These are phyloP conservation scores for Boletus rufocinnamomeus DNA, from an alignment of 768 basidiomycete genomes.

Conservation along the genomic window DNA sequence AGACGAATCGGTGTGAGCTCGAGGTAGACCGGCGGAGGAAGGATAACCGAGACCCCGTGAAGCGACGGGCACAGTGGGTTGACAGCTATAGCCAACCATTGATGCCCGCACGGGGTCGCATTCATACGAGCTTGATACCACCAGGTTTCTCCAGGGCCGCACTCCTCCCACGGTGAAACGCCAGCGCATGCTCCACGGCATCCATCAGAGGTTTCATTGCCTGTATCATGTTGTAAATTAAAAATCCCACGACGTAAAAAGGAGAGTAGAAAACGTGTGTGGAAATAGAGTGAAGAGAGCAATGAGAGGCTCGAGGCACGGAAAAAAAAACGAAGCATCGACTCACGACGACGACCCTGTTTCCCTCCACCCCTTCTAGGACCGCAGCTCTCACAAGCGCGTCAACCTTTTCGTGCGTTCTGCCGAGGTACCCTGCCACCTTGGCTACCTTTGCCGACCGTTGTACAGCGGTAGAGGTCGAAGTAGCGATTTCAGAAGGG, in stretches of 20 bases:
- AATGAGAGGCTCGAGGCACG: background rate
- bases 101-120: too few relatives aligned
- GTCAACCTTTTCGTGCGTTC: conserved; percentile 80
- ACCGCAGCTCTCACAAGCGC: conserved; percentile 69
- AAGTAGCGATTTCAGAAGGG: conserved; percentile 52
- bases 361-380: conserved; percentile 60
- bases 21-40: background rate
- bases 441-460: conserved; percentile 77
- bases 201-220: conserved; percentile 75
- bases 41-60: background rate
- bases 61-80: background rate
- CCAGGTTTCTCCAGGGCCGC: conserved; percentile 11
- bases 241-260: conserved; percentile 1
- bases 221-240: conserved; percentile 38
- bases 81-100: background rate
- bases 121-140: conserved; percentile 16
- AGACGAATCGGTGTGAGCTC: background rate
- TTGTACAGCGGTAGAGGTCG: conserved; percentile 61
- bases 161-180: conserved; percentile 51
- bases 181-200: conserved; percentile 72
- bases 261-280: background rate
- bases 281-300: background rate
- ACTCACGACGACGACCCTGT: conserved; percentile 65
- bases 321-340: conserved; percentile 5
- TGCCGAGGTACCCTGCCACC: conserved; percentile 82